Evolutionary conservation across 2,329 filamentous ascomycete species (phyloP), one percentile per base, ranked within the genome.

Genomic region (Pestalotiopsis sp.): DNA sequence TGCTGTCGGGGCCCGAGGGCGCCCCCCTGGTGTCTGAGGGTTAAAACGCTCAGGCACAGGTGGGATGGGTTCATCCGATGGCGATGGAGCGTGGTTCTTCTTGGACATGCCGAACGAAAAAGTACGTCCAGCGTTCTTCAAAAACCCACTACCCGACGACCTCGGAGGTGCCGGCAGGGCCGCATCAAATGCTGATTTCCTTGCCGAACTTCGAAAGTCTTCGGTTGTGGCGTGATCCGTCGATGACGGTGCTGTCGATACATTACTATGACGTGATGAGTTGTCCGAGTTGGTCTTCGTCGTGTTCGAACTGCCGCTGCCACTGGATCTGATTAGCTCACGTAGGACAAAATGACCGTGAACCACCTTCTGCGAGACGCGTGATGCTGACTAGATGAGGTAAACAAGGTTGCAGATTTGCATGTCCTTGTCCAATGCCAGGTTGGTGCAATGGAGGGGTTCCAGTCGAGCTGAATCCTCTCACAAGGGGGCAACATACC

Each of bases 181-280:
- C 68, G 75, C 79, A 70, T 81, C 81, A 67, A 73, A 76, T 63
- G 79, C 68, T 17, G 69, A 38, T 60, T 82, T 86, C 73, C 77
- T 83, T 66, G 71, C 73, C 40, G 73, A 69, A 56, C 74, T 74
- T 63, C 76, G 79, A 78, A 77, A 79, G 66, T 84, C 82, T 67
- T 85, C 81, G 48, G 81, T 78, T 10, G 71, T 72, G 56, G 74
- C 77, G 40, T 79, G 73, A 65, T 84, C 86, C 64, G 86, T 83
- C 3, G 87, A 89, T 3, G 87, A 89, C 13, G 87, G 86, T 44
- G 87, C 82, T 48, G 87, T 89, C n/a, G 87, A 89, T 65, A 83
- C 85, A 77, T 88, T 88, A 77, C 87, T 89, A 75, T 89, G 85
- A 74, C 87, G 84, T 63, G 87, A 89, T 40, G 87, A 89, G 72